These are phyloP conservation scores for Aspergillus versicolor DNA, from an alignment of 2,329 filamentous ascomycete genomes.

Conservation along the genomic window DNA sequence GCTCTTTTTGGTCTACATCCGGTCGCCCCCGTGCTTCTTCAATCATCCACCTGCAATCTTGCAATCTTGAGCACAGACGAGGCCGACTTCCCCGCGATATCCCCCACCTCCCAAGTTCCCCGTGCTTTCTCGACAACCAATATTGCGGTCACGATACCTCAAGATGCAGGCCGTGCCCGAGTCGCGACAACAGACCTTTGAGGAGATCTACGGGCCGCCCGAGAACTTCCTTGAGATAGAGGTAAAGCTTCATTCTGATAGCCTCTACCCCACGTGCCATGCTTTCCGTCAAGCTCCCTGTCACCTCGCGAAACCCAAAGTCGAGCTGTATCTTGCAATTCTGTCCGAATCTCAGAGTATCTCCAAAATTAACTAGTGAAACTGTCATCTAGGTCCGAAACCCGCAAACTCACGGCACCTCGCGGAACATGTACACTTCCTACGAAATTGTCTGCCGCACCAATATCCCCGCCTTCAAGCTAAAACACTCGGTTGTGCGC, in stretches of 20 bases:
- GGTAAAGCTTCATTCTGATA: constrained; percentile 47
- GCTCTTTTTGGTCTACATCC: neutral
- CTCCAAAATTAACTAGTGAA: neutral
- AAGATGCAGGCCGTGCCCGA: constrained; percentile 64
- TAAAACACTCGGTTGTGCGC: constrained; percentile 82
- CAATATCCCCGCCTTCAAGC: constrained; percentile 98
- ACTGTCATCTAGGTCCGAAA: constrained; percentile 72
- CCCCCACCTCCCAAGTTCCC: constrained; percentile 2
- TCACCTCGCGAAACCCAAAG: neutral
- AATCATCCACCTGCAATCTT: neutral
- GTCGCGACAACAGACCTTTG: constrained; percentile 86
- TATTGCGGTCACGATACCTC: neutral
- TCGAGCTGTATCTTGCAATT: neutral
- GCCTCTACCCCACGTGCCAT: constrained; percentile 3
- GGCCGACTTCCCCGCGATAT: constrained; percentile 10
- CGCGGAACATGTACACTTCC: constrained; percentile 95
- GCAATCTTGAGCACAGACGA: neutral
- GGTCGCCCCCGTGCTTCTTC: neutral
- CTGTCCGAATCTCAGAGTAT: neutral
- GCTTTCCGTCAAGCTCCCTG: neutral
- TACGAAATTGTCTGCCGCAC: constrained; percentile 98
- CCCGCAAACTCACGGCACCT: constrained; percentile 90
- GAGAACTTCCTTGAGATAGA: constrained; percentile 99
- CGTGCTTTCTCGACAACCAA: neutral
- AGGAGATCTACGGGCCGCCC: constrained; percentile 97